A percentile compares a stretch with the other conserved stretches of the same genome.
Conservation (phyloP, 1,284 basidiomycete species). For the Boletus sp. region DNA sequence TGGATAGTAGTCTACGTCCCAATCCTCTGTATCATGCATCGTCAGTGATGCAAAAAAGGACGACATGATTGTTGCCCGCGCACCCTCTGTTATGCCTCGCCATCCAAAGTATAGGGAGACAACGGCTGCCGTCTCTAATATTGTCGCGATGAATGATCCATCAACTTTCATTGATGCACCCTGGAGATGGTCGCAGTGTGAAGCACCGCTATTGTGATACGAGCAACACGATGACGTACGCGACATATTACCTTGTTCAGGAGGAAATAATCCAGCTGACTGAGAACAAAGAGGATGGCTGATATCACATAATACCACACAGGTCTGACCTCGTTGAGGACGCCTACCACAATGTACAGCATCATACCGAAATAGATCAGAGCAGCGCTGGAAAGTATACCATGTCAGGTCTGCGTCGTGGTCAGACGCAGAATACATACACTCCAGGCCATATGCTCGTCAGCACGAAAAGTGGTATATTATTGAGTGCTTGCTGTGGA, state of each 20-base stretch:
- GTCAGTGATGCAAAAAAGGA: slow-evolving; percentile 5
- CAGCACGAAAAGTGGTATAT: slow-evolving; percentile 72
- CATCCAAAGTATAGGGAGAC: slow-evolving; percentile 72
- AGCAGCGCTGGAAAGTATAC: slow-evolving; percentile 46
- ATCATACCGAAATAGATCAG: slow-evolving; percentile 67
- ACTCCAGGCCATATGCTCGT: slow-evolving; percentile 81
- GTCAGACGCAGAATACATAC: slow-evolving; percentile 36
- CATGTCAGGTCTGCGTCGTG: neutral
- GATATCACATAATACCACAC: slow-evolving; percentile 67
- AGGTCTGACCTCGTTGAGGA: slow-evolving; percentile 70
- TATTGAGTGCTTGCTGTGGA: slow-evolving; percentile 53
- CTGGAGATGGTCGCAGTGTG: slow-evolving; percentile 31
- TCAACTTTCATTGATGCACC: slow-evolving; percentile 66
- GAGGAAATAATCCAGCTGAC: slow-evolving; percentile 76
- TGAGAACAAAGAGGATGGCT: slow-evolving; percentile 65
- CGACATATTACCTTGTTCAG: slow-evolving; percentile 72
- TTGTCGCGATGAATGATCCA: slow-evolving; percentile 76
- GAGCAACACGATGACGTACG: slow-evolving; percentile 40
- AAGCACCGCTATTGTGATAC: slow-evolving; percentile 5
- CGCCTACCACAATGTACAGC: slow-evolving; percentile 67
- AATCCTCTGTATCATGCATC: slow-evolving; percentile 23
- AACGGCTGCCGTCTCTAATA: slow-evolving; percentile 70
- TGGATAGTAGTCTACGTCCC: slow-evolving; percentile 30
- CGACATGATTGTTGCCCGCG: slow-evolving; percentile 24
- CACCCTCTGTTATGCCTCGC: slow-evolving; percentile 82